These are phyloP conservation scores for Claviceps sp. DNA, from an alignment of 2,329 filamentous ascomycete genomes.

Conservation along the genomic window DNA sequence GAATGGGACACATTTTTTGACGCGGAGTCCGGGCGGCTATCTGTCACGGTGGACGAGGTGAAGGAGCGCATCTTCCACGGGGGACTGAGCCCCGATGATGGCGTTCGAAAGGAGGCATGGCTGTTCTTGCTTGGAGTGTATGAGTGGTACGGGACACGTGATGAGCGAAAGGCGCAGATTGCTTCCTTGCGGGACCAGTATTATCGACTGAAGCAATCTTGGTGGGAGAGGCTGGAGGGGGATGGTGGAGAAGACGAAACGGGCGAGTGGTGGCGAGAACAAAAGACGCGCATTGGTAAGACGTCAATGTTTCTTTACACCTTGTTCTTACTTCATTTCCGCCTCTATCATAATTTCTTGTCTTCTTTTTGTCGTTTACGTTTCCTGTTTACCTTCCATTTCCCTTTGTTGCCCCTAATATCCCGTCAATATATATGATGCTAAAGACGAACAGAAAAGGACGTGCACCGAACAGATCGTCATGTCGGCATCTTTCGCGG, in stretches of 20 bases:
- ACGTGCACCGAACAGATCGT: constrained; percentile 93
- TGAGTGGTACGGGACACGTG: constrained; percentile 78
- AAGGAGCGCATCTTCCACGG: constrained; percentile 97
- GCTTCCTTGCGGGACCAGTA: constrained; percentile 88
- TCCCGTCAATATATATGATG: constrained; percentile 1
- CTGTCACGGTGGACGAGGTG: constrained; percentile 77
- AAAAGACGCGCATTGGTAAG: constrained; percentile 84
- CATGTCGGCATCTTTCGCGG: constrained; percentile 90
- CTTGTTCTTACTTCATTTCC: not conserved
- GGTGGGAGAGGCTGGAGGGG: constrained; percentile 91
- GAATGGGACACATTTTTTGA: constrained; percentile 95
- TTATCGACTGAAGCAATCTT: constrained; percentile 80
- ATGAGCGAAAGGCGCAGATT: constrained; percentile 71
- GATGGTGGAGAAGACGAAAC: constrained; percentile 67
- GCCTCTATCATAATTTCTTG: not conserved
- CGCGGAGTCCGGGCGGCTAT: constrained; percentile 54
- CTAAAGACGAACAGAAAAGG: constrained; percentile 60
- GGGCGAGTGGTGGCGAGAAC: constrained; percentile 94
- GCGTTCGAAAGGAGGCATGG: constrained; percentile 93
- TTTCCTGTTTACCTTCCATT: not conserved
- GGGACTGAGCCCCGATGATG: constrained; percentile 76
- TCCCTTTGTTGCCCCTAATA: too few relatives aligned
- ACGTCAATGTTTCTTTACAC: constrained; percentile 3
- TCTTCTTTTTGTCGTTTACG: not conserved
- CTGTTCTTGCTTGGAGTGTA: constrained; percentile 84